Conservation (phyloP, 345 rosid species). For the Syzygium grande region DNA sequence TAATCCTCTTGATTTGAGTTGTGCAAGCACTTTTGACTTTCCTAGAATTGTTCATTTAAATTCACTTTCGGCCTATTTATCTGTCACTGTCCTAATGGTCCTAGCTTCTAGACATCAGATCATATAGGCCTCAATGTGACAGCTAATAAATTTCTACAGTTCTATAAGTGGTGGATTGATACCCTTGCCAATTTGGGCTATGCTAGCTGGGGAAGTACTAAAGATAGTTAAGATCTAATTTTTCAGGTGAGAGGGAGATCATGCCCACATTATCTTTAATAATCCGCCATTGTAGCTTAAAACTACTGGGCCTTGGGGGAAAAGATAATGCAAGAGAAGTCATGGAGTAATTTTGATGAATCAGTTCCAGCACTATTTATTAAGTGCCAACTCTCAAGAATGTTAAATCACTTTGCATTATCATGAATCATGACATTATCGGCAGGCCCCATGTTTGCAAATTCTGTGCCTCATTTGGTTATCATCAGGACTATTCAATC, state of each 20-base stretch:
- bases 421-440: background rate
- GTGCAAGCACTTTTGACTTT: background rate
- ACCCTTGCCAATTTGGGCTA: background rate
- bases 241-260: background rate
- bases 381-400: background rate
- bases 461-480: background rate
- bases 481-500: background rate
- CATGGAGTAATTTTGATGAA: background rate
- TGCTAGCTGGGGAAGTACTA: background rate
- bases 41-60: background rate
- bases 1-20: background rate
- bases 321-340: background rate
- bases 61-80: background rate
- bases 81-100: background rate
- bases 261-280: background rate
- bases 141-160: background rate
- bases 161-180: background rate
- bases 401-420: background rate
- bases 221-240: background rate
- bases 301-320: background rate
- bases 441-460: no score
- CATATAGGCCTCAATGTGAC: background rate
- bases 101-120: background rate
- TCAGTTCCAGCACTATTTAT: background rate
- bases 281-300: background rate